Evolutionary conservation across 2,329 filamentous ascomycete genomes (phyloP).

Genomic region (Phyllosticta ampelicida): DNA sequence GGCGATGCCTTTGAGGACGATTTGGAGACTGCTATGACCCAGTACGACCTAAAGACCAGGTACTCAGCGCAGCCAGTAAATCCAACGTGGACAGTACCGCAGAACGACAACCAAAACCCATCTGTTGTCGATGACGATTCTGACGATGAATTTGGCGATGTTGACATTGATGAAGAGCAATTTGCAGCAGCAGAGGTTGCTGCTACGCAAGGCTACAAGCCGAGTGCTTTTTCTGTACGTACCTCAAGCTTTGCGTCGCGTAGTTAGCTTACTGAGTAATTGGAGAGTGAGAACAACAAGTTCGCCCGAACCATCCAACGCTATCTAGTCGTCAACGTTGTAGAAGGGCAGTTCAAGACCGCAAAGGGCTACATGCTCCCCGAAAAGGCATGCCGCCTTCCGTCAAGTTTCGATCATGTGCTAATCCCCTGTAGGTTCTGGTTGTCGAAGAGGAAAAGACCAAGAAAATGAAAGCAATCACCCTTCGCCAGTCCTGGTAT

Average conservation of each 20-base stretch:
- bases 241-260: not conserved
- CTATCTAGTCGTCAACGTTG: slow-evolving; percentile 67
- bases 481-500: slow-evolving; percentile 76
- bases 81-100: not conserved
- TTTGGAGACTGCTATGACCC: slow-evolving; percentile 46
- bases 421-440: slow-evolving; percentile 52
- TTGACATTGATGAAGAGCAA: slow-evolving; percentile 60
- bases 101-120: not conserved
- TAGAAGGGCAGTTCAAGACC: slow-evolving; percentile 58
- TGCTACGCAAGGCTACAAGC: slow-evolving; percentile 55
- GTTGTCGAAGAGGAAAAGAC: slow-evolving; percentile 70
- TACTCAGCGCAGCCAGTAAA: slow-evolving; percentile 1
- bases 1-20: slow-evolving; percentile 45
- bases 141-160: slow-evolving; percentile 64
- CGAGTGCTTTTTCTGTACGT: slow-evolving; percentile 20
- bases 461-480: slow-evolving; percentile 55
- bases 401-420: slow-evolving; percentile 1
- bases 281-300: slow-evolving; percentile 51
- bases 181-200: slow-evolving; percentile 56
- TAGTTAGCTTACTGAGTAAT: slow-evolving; percentile 48
- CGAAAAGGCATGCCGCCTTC: slow-evolving; percentile 55
- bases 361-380: slow-evolving; percentile 47
- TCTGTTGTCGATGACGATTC: slow-evolving; percentile 33
- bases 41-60: slow-evolving; percentile 36
- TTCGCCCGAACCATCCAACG: slow-evolving; percentile 65